A percentile compares a stretch with the other conserved stretches of the same genome.
phyloP scores from a whole-genome alignment of 179 eudicot species.

The Drosera spatulata region DNA sequence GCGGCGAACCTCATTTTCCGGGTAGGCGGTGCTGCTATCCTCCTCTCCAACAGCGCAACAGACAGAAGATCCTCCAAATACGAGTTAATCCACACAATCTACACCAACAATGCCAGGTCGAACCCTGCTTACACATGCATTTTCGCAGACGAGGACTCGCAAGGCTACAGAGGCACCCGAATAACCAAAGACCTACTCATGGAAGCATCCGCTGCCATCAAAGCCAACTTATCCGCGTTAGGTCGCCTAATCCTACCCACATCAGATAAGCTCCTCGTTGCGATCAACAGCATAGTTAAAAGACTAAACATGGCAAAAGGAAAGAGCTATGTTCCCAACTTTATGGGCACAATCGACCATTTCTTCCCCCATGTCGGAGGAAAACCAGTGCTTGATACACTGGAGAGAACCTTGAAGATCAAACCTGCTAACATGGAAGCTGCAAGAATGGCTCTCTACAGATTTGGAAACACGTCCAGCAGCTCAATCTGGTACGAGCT shows the following conservation, averaged over 20 bases:
- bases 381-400: conserved; percentile 24
- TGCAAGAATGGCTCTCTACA: conserved; percentile 31
- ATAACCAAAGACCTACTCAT: conserved; percentile 14
- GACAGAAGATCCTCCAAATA: conserved; percentile 18
- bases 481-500: conserved; percentile 3
- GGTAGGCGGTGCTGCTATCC: conserved; percentile 39
- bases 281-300: no score
- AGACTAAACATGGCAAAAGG: no score
- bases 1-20: conserved; percentile 30
- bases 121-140: conserved; percentile 27
- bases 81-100: conserved; percentile 17
- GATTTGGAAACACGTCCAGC: conserved; percentile 47
- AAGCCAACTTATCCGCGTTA: conserved; percentile 12
- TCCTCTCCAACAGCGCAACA: conserved; percentile 20
- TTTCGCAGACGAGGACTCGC: conserved; percentile 19
- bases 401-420: conserved; percentile 21
- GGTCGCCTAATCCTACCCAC: no score
- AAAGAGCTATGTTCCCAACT: no score
- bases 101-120: conserved; percentile 17
- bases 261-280: no score
- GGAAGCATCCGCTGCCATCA: conserved; percentile 17
- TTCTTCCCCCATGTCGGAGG: conserved; percentile 27
- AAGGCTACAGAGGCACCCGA: conserved; percentile 17
- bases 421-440: conserved; percentile 25
- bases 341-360: no score